Conservation (phyloP, 1,284 basidiomycete species). For the Ustilago esculenta region DNA sequence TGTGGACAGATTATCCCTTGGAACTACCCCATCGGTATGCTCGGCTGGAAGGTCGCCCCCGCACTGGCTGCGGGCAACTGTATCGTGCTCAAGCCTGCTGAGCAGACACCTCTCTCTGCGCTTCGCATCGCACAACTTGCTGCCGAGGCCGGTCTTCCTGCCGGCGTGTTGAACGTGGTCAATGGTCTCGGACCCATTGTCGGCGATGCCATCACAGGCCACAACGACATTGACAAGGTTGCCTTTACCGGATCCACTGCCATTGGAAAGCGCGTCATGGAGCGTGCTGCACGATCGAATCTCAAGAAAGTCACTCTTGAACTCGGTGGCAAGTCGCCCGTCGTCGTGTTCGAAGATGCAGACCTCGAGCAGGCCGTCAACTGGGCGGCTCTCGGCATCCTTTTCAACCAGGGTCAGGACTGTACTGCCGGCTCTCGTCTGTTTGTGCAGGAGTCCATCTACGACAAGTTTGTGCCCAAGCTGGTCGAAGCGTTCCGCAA, state of each 20-base stretch:
- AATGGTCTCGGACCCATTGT: slow-evolving; percentile 83
- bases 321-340: slow-evolving; percentile 84
- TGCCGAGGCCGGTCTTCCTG: slow-evolving; percentile 81
- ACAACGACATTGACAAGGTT: slow-evolving; percentile 76
- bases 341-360: slow-evolving; percentile 76
- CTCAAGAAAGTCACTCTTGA: slow-evolving; percentile 82
- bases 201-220: slow-evolving; percentile 74
- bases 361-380: slow-evolving; percentile 68
- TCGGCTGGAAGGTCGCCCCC: slow-evolving; percentile 72
- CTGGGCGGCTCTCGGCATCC: slow-evolving; percentile 81
- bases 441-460: slow-evolving; percentile 75
- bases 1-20: slow-evolving; percentile 67
- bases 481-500: slow-evolving; percentile 72
- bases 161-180: slow-evolving; percentile 76
- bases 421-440: slow-evolving; percentile 78
- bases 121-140: slow-evolving; percentile 79
- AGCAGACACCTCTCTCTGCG: slow-evolving; percentile 75
- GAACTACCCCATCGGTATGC: slow-evolving; percentile 76
- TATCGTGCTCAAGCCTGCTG: slow-evolving; percentile 74
- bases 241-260: slow-evolving; percentile 73
- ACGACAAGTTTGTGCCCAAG: slow-evolving; percentile 75
- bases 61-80: slow-evolving; percentile 68
- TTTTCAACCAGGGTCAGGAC: slow-evolving; percentile 72
- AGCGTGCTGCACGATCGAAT: slow-evolving; percentile 82
- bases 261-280: slow-evolving; percentile 79